Base-by-base conservation (phyloP, 2,329 filamentous ascomycete genomes). In the Exophiala viscosa region DNA sequence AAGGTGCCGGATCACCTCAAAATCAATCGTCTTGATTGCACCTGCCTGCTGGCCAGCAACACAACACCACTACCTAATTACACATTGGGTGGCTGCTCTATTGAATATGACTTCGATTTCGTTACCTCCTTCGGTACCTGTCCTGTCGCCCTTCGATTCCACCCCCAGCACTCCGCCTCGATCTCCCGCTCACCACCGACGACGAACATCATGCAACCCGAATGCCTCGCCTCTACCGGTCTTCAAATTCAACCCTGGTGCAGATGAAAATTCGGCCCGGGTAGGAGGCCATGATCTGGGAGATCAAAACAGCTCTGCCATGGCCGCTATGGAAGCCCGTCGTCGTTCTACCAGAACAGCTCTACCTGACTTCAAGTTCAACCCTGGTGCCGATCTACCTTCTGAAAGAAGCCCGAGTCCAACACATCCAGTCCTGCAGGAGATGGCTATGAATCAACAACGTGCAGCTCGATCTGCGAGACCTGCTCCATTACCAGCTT, bases 81-180 rank as follows among this genome's bases (percentile, higher is more conserved):
- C n/a, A n/a, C n/a, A 14, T 51, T 42, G 48, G 52, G 52, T 50
- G 56, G 38, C 70, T 67, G 71, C 78, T 79, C 71, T 84, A 81
- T 67, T 81, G 81, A 65, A 87, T 18, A 48, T 36, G 55, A 35
- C 39, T 44, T 62, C 60, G 3, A 48, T 61, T 38, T 60, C 60
- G 34, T 14, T 61, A 14, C 55, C 59, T 50, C 33, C 59, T 23
- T 5, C 54, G 5, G 44, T 50, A 17, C 47, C 59, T 14, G 45
- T 47, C 15, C 36, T 53, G 23, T 55, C 54, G 14, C 54, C 52
- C 9, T 56, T 57, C 45, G 50, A 56, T 44, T 34, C 52, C 11
- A 15, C 35, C 20, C 46, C 48, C 15, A 28, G 35, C 31, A 50
- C 40, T 42, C 52, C 57, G 40, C 43, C 56, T 48, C 48, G 53